Evolutionary conservation across 2,329 filamentous ascomycete genomes (phyloP).

Genomic region (Paracoccidioides lutzii): DNA sequence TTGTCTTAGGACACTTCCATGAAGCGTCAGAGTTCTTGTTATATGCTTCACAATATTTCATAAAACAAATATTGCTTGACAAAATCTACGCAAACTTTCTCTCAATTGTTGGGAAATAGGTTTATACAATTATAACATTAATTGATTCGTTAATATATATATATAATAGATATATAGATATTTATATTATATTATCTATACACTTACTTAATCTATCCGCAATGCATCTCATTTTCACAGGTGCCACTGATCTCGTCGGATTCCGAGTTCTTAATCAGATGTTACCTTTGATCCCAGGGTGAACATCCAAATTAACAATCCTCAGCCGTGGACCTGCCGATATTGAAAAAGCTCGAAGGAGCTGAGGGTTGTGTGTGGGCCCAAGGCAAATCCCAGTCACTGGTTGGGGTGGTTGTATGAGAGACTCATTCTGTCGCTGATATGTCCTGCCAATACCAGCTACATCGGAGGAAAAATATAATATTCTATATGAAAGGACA

Average conservation of each 20-base stretch:
- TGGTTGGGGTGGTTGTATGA: constrained; percentile 28
- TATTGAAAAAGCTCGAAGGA: constrained; percentile 49
- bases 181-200: not conserved
- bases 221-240: constrained; percentile 46
- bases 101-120: not conserved
- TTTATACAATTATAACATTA: no score
- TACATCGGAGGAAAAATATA: constrained; percentile 8
- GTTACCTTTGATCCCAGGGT: constrained; percentile 30
- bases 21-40: no score
- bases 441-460: not conserved
- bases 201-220: not conserved
- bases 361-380: constrained; percentile 64
- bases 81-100: no score
- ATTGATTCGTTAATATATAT: not conserved
- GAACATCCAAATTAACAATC: constrained; percentile 54
- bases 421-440: constrained; percentile 11
- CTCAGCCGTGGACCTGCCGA: constrained; percentile 49
- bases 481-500: not conserved
- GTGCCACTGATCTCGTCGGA: constrained; percentile 56
- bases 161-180: not conserved
- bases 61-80: no score
- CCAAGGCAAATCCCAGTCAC: constrained; percentile 50
- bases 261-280: constrained; percentile 49
- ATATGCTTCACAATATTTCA: no score
- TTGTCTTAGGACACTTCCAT: no score